phyloP scores from a whole-genome alignment of 2,329 filamentous ascomycete genomes.

The Ramichloridium luteum region DNA sequence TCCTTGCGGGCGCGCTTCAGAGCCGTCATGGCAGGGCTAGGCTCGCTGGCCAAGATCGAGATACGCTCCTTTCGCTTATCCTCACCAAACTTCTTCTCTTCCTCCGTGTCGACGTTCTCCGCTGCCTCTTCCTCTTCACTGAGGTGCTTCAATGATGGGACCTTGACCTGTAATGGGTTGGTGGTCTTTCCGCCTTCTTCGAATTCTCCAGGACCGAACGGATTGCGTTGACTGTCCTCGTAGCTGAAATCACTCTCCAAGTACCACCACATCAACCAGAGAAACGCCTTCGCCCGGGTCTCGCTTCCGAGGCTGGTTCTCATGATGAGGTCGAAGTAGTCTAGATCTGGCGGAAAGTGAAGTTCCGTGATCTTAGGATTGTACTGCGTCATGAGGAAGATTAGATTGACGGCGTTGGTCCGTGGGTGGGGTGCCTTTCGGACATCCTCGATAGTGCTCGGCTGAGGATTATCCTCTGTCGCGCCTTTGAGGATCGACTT shows the following conservation, averaged over 20 bases:
- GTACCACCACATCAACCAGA: slow-evolving; percentile 99
- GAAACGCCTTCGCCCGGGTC: slow-evolving; percentile 74
- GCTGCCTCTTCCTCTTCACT: slow-evolving; percentile 49
- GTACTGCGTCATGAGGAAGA: slow-evolving; percentile 85
- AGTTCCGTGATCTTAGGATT: slow-evolving; percentile 85
- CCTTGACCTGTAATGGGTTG: slow-evolving; percentile 38
- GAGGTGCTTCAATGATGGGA: slow-evolving; percentile 55
- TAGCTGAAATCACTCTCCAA: slow-evolving; percentile 88
- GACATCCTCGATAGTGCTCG: slow-evolving; percentile 70
- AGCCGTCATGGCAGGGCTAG: slow-evolving; percentile 50
- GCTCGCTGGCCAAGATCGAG: slow-evolving; percentile 60
- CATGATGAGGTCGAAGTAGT: slow-evolving; percentile 98
- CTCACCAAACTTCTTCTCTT: slow-evolving; percentile 58
- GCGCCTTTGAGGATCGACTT: slow-evolving; percentile 97
- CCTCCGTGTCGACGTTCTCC: slow-evolving; percentile 64
- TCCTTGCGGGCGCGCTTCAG: slow-evolving; percentile 37
- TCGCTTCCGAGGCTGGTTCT: slow-evolving; percentile 67
- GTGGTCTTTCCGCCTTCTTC: slow-evolving; percentile 30
- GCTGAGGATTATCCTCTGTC: slow-evolving; percentile 80
- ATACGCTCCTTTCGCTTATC: slow-evolving; percentile 63
- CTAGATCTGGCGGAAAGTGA: slow-evolving; percentile 72
- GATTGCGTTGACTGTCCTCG: slow-evolving; percentile 79
- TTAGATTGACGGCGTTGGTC: slow-evolving; percentile 93
- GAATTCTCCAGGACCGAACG: slow-evolving; percentile 57
- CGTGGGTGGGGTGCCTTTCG: slow-evolving; percentile 56